A percentile compares a stretch with the other conserved stretches of the same genome.
Conservation (phyloP, 2,329 filamentous ascomycete genomes). For the Furcasterigmium furcatum region DNA sequence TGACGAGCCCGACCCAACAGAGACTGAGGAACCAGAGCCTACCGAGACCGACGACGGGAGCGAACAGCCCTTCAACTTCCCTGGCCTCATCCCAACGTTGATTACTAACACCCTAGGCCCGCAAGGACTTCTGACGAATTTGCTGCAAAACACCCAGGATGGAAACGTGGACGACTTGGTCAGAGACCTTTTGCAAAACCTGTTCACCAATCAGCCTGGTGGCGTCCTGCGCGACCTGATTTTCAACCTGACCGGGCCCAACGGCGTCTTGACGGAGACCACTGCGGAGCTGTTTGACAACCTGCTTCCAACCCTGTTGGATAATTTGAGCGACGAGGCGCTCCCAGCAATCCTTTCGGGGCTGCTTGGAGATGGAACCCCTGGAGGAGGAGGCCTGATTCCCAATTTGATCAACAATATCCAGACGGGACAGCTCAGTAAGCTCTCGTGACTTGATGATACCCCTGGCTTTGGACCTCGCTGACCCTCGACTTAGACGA, state of each 20-base stretch:
- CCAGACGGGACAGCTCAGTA: neutral
- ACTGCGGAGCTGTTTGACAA: neutral
- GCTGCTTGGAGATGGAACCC: neutral
- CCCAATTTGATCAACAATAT: neutral
- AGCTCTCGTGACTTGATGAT: too few species aligned
- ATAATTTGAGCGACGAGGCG: neutral
- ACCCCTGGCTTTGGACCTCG: too few species aligned
- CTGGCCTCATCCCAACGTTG: neutral
- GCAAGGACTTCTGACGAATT: neutral
- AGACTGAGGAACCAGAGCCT: too few species aligned
- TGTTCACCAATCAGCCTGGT: neutral
- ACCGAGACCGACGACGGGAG: too few species aligned
- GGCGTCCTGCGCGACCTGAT: neutral
- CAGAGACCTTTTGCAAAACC: neutral
- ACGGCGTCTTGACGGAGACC: neutral
- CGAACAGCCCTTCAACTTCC: too few species aligned
- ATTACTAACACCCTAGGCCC: neutral
- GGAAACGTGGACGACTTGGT: neutral
- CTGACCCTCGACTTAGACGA: too few species aligned
- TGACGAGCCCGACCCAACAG: too few species aligned
- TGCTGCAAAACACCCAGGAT: neutral
- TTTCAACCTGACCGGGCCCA: neutral
- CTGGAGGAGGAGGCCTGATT: neutral
- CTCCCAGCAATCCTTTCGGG: neutral
- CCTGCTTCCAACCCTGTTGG: neutral